Base-by-base conservation (phyloP, 768 basidiomycete genomes). In the Lactifluus volemus region DNA sequence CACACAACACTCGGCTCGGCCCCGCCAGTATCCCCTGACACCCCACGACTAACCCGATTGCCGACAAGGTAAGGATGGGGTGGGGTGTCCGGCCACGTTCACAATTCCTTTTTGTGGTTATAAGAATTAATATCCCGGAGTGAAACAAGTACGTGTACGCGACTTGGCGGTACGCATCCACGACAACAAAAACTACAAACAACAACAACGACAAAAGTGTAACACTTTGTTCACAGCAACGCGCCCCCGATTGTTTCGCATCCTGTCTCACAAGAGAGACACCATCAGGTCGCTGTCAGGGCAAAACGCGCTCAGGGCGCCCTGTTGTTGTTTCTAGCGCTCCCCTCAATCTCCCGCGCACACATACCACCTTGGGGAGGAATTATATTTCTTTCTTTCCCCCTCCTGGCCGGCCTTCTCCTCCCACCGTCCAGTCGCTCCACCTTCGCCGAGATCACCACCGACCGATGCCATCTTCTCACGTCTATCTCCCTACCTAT, bases 401-500 rank as follows among this genome's bases (percentile, higher is more conserved):
- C 49, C 59, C 60, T 25, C 25, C 25, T 25, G 25, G 29, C 38
- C 55, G 60, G 55, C 44, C 60, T 57, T 48, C 44, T 41, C 44
- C 45, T 25, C 30, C 45, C 51, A 49, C 51, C 61, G 57, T 39
- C 19, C 47, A 34, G 39, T 53, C 32, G 57, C 61, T 49, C 61
- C 61, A 63, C 56, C 56, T 53, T 58, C 47, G 21, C 61, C 61
- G 61, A 63, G 61, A 63, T 58, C 61, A 58, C 52, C 56, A 48
- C 25, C 3, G 12, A 38, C 61, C 56, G 61, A 63, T 63, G 15
- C 48, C 45, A 63, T 63, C 61, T 63, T 63, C 61, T 53, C 61
- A 63, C 61, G 51, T 42, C 55, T 17, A 58, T 53, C 39, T 47
- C 45, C 58, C 47, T 10, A 44, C 42, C 32, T 19, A 47, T 42